phyloP scores from a whole-genome alignment of 306 rosid genomes.

The Fragaria nilgerrensis region DNA sequence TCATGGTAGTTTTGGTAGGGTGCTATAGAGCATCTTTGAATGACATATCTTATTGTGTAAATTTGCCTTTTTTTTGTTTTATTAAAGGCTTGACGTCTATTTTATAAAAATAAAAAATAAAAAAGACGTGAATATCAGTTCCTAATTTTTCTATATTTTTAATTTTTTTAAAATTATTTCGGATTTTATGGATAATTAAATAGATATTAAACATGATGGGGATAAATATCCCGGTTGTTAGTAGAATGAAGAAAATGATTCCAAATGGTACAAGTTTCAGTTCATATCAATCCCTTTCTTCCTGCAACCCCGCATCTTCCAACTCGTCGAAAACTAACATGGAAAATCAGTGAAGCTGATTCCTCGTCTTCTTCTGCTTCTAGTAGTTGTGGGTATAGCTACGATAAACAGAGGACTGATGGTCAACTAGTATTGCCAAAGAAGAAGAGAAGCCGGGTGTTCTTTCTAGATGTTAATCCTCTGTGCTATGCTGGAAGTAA shows the following conservation, averaged over 20 bases:
- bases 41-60: too few species aligned
- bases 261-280: constrained; percentile 26
- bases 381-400: constrained; percentile 14
- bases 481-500: constrained; percentile 68
- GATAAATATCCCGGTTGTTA: neutral
- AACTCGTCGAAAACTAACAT: neutral
- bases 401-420: constrained; percentile 29
- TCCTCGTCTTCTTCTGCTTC: constrained; percentile 13
- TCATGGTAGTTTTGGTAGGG: too few species aligned
- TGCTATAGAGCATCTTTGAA: too few species aligned
- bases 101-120: too few species aligned
- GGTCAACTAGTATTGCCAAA: constrained; percentile 26
- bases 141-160: too few species aligned
- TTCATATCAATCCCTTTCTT: constrained; percentile 31
- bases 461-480: constrained; percentile 84
- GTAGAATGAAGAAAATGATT: neutral
- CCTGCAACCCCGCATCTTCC: constrained; percentile 16
- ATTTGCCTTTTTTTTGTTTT: too few species aligned
- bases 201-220: too few species aligned
- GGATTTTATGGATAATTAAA: too few species aligned
- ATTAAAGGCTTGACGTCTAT: too few species aligned
- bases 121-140: too few species aligned
- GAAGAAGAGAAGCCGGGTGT: constrained; percentile 44
- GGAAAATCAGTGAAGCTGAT: constrained; percentile 21
- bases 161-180: too few species aligned